These are phyloP conservation scores for Candida vaughaniae DNA, from an alignment of 805 yeast species.

Conservation along the genomic window DNA sequence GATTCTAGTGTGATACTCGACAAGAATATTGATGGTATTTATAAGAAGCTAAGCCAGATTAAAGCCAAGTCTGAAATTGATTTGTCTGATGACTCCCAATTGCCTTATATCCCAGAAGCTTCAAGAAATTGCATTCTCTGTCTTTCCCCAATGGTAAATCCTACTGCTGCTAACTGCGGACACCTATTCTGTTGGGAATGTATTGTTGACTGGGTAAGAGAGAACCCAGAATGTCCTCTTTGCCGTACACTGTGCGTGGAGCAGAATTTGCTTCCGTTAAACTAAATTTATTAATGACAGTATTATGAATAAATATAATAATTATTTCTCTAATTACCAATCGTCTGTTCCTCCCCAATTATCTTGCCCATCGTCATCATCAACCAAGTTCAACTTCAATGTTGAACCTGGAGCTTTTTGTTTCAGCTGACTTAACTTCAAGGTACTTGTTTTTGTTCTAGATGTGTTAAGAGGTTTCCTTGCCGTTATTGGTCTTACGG, in stretches of 20 bases:
- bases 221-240: conserved; percentile 85
- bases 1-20: conserved; percentile 6
- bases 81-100: conserved; percentile 51
- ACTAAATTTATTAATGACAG: conserved; percentile 19
- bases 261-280: conserved; percentile 61
- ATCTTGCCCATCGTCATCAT: conserved; percentile 29
- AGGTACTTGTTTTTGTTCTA: conserved; percentile 15
- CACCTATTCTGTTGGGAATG: conserved; percentile 94
- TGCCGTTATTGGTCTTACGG: neutral
- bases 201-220: conserved; percentile 85
- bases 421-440: conserved; percentile 21
- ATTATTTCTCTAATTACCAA: conserved; percentile 13
- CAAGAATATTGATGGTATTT: conserved; percentile 10
- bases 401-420: conserved; percentile 19
- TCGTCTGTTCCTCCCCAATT: conserved; percentile 27
- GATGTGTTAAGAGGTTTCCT: conserved; percentile 4
- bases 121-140: conserved; percentile 86
- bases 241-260: conserved; percentile 72
- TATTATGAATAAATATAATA: neutral
- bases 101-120: conserved; percentile 68
- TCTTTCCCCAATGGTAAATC: conserved; percentile 73
- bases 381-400: conserved; percentile 25
- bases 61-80: conserved; percentile 23
- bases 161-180: conserved; percentile 87
- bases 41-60: conserved; percentile 9